Base-by-base conservation (phyloP, 768 basidiomycete species). In the Russula abietina region DNA sequence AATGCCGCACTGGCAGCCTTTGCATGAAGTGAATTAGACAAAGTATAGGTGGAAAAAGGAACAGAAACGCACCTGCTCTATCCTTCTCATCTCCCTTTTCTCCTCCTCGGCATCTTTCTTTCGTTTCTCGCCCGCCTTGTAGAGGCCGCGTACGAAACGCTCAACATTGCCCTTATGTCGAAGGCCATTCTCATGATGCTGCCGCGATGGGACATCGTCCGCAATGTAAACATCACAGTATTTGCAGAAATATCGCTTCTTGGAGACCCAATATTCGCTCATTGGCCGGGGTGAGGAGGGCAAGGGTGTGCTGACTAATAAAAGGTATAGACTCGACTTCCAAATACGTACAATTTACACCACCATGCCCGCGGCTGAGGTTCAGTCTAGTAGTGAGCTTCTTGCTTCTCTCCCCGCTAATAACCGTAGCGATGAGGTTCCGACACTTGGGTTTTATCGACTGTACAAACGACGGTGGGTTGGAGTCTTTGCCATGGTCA, bases 161-260 rank as follows among this genome's bases (percentile, higher is more conserved):
- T 99, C 96, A 62, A 89, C 84, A 72, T 91, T 97, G 50, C 96
- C 97, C 71, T 95, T 89, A 78, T 99, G 97, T 36, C 91, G 84
- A 50, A 98, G 76, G 46, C 97, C 97, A 66, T 84, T 90, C 75
- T 98, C 97, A 71, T 99, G 97, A 58, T 92, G 92, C 67, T 83
- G 80, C 56, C 91, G 82, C 1, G 96, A 98, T 64, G 97, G 89
- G 11, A 80, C 92, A 79, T 99, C 96, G 76, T 99, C 97, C 57
- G 93, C 84, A 65, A 99, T 98, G 78, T 88, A 98, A 66, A 93
- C 93, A 55, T 93, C 90, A 78, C 97, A 98, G 79, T 98, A 98
- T 73, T 94, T 93, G 86, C 94, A 97, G 72, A 84, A 89, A 75
- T 95, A 96, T 69, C 86, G 88, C 75, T 94, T 93, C 73, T 90